Evolutionary conservation across 2,329 filamentous ascomycete genomes (phyloP).

Genomic region (Trematosphaeria pertusa): DNA sequence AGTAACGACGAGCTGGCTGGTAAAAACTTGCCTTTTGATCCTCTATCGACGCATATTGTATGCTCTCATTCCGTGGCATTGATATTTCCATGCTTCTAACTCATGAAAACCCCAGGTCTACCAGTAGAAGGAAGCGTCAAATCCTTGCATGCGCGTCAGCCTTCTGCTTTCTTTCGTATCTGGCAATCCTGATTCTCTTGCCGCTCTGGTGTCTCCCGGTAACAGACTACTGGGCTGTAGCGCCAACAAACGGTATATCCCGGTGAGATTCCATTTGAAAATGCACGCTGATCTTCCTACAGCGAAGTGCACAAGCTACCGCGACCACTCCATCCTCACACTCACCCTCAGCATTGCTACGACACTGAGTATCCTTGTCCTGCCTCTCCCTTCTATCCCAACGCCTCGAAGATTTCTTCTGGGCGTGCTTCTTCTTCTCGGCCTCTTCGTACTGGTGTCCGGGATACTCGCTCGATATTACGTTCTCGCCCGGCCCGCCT

Average conservation of each 20-base stretch:
- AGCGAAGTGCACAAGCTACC: slow-evolving; percentile 31
- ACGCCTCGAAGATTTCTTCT: slow-evolving; percentile 35
- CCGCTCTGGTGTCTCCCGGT: slow-evolving; percentile 30
- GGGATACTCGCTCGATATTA: slow-evolving; percentile 24
- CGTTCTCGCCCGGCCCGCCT: slow-evolving; percentile 12
- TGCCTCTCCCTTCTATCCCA: slow-evolving; percentile 35
- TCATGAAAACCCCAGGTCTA: slow-evolving; percentile 16
- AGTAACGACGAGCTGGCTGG: slow-evolving; percentile 32
- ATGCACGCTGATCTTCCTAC: not conserved
- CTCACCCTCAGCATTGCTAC: slow-evolving; percentile 23
- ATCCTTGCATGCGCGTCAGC: slow-evolving; percentile 14
- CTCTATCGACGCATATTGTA: slow-evolving; percentile 41
- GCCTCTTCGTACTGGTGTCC: slow-evolving; percentile 21
- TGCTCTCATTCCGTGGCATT: slow-evolving; percentile 1
- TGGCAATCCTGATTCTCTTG: slow-evolving; percentile 26
- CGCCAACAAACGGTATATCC: slow-evolving; percentile 17
- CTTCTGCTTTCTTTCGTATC: slow-evolving; percentile 28
- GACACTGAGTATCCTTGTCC: slow-evolving; percentile 25
- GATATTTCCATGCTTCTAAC: slow-evolving; percentile 4
- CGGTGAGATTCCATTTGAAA: not conserved
- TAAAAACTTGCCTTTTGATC: slow-evolving; percentile 37
- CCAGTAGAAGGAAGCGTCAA: slow-evolving; percentile 16
- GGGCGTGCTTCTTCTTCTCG: slow-evolving; percentile 24
- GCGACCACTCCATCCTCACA: slow-evolving; percentile 21
- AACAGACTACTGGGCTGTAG: slow-evolving; percentile 20